Base-by-base conservation (phyloP, 768 basidiomycete genomes). In the Suillus discolor region DNA sequence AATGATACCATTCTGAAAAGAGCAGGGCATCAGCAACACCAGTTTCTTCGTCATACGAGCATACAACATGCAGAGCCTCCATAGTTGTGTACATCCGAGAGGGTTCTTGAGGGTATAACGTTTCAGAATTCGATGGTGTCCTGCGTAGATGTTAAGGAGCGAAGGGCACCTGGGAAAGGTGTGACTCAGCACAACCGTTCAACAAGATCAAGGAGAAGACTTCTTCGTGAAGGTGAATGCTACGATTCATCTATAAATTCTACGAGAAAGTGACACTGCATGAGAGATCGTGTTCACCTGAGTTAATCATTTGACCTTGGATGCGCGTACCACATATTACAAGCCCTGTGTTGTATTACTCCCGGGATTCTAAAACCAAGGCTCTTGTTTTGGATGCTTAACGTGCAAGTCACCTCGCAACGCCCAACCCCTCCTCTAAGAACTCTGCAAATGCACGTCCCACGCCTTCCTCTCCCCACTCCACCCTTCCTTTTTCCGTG, bases 381-480 rank as follows among this genome's bases (percentile, higher is more conserved):
- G 20, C 25, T 57, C 34, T 25, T 59, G 15, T 8, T 23, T 57
- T 11, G 36, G 18, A 51, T 16, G 28, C 28, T 28, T 20, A 28
- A 20, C 11, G 18, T 1, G 39, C 18, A 28, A 25, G 57, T 60
- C 59, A 60, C 18, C 39, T 28, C 11, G 23, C 25, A 25, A 60
- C 41, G 42, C 18, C 39, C 39, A 60, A 6, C 9, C 59, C 41
- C 74, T 93, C 90, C 74, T 90, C 88, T 66, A 94, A 74, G 78
- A 92, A 93, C 59, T 72, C 73, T 54, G 84, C 85, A 81, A 94
- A 94, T 72, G 89, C 93, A 25, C 75, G 66, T n/a, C 84, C 86
- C 23, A 95, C 83, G 64, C 84, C 87, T 69, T 85, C 84, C 72
- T 92, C 91, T 65, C 81, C 85, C 90, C 92, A 95, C 69, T 92